Base-by-base conservation (phyloP, 768 basidiomycete species). In the Macrolepiota albuminosa region DNA sequence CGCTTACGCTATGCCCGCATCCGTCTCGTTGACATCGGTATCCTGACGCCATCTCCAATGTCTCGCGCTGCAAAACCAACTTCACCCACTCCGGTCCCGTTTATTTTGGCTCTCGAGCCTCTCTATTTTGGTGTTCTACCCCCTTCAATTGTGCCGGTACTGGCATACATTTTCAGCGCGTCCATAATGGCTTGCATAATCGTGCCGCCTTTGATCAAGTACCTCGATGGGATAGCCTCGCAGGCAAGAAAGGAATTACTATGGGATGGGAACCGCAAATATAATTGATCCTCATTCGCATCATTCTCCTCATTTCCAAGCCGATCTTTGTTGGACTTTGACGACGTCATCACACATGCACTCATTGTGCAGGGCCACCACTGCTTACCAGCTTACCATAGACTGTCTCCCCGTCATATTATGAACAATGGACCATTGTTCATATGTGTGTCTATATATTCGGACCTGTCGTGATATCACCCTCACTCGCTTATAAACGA, bases 111-210 rank as follows among this genome's bases (percentile, higher is more conserved):
- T 21, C 67, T 89, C 47, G 88, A 90, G 64, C 88, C 84, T 31
- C 70, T 84, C 1, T 76, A 81, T 57, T 66, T 84, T n/a, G 85
- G 84, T 16, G 69, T 85, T 26, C 68, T 90, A 33, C 88, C 88
- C 9, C 75, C 76, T 18, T 80, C 85, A 0, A 68, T 87, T n/a
- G 54, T 75, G 9, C 76, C 78, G 1, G 71, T 73, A 2, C 58
- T 76, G 33, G 42, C 62, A 13, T 66, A 69, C 40, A 65, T 80
- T n/a, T 33, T 74, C n/a, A 53, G 66, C 13, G 71, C 68, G 8
- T 62, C 68, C 24, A 46, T 66, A 36, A 6, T 69, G 6, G 69
- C 71, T 18, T 54, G 63, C 10, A 60, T 73, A 3, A 40, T 68
- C 16, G 66, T 72, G 3, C 64, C 65, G 29, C 63, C 51, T 46